phyloP scores from a whole-genome alignment of 2,329 filamentous ascomycete genomes.

The Paracamarosporium sp. region DNA sequence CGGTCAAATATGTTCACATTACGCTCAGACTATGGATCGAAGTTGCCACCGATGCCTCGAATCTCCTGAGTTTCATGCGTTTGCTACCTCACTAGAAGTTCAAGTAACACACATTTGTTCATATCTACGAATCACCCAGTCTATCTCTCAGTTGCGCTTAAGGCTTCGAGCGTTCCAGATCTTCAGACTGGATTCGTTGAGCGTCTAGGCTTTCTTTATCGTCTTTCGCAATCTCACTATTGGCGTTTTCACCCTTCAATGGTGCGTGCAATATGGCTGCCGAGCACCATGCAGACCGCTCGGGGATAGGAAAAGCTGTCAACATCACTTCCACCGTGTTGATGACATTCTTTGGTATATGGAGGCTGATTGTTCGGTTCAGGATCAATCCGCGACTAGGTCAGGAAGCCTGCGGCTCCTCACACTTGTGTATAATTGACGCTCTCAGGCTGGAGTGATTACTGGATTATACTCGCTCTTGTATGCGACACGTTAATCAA shows the following conservation, averaged over 20 bases:
- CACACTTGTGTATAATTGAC: background rate
- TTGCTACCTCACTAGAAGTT: background rate
- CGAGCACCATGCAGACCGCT: background rate
- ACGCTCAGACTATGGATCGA: background rate
- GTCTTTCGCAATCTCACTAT: background rate
- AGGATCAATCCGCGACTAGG: constrained; percentile 6
- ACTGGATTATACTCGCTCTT: constrained; percentile 15
- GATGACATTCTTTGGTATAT: background rate
- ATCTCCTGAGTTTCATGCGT: background rate
- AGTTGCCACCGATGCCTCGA: background rate
- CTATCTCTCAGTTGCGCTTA: no score
- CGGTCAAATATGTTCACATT: background rate
- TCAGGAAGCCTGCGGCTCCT: background rate
- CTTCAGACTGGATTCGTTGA: background rate
- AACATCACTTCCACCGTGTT: background rate
- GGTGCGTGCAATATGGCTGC: background rate
- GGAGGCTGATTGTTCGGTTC: constrained; percentile 3
- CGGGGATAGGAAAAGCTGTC: constrained; percentile 1
- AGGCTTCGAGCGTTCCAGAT: no score
- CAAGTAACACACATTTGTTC: no score
- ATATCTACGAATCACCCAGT: no score
- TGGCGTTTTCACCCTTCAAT: background rate
- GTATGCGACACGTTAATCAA: background rate
- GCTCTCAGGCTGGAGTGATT: constrained; percentile 10
- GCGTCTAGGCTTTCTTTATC: background rate